Conservation (phyloP, 306 rosid genomes). For the Quercus bicolor region DNA sequence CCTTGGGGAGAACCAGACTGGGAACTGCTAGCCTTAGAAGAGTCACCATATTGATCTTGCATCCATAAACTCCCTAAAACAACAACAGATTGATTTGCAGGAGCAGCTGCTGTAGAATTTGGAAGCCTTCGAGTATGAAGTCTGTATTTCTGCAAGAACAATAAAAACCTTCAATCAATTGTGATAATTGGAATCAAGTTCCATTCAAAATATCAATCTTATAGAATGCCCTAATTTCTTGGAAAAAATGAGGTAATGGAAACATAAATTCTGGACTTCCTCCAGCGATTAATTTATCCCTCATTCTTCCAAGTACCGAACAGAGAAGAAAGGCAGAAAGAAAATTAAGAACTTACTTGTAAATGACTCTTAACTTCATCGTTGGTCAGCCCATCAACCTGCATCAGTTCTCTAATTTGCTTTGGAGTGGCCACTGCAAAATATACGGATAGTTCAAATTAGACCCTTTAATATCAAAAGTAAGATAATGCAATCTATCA, state of each 20-base stretch:
- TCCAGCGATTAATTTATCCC: constrained; percentile 3
- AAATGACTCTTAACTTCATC: constrained; percentile 99
- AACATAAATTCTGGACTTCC: background rate
- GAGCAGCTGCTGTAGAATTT: constrained; percentile 21
- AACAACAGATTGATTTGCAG: constrained; percentile 45
- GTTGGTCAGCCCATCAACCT: constrained; percentile 94
- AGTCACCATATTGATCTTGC: constrained; percentile 67
- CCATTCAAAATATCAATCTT: constrained; percentile 9
- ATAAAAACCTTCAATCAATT: constrained; percentile 2
- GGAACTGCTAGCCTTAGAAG: constrained; percentile 70
- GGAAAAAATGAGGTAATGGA: background rate
- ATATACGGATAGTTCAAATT: constrained; percentile 10
- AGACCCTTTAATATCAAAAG: constrained; percentile 25
- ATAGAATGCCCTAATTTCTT: background rate
- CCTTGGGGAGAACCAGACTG: constrained; percentile 93
- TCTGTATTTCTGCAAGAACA: constrained; percentile 75
- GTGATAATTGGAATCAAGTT: constrained; percentile 16
- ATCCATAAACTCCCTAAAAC: constrained; percentile 77
- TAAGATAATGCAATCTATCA: constrained; percentile 1
- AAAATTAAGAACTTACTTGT: constrained; percentile 57
- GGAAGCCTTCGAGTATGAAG: constrained; percentile 89
- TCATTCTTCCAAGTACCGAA: constrained; percentile 3
- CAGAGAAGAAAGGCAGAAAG: background rate
- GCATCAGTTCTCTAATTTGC: constrained; percentile 97
- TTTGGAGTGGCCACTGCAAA: constrained; percentile 92